Base-by-base conservation (phyloP, 805 yeast species). In the Maudiozyma serrabonitensis region DNA sequence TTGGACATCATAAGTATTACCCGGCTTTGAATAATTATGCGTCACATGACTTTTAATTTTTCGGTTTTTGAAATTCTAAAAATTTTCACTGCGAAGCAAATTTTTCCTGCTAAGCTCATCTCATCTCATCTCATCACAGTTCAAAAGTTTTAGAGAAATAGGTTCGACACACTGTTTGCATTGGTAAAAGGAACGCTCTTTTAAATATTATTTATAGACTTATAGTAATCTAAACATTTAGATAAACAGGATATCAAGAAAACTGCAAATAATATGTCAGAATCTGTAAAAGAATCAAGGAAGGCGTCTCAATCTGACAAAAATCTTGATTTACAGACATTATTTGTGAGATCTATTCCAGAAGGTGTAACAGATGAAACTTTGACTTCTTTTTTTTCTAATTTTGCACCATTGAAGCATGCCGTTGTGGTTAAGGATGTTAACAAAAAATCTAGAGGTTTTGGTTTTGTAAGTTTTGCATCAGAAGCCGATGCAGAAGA, bases 401-500 rank as follows among this genome's bases (percentile, higher is more conserved):
- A 88, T 55, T 84, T 89, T 69, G 91, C 87, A 4, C 99, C 99
- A 6, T 95, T 91, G 12, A 89, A 84, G 68, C 99, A 93, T 68
- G 95, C 97, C 1, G 90, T 89, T 43, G 78, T 93, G 41, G 98
- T 93, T 16, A 84, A 74, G 39, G 96, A 90, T 62, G 72, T 73
- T 11, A 80, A 83, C 35, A 79, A 85, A 48, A 75, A 83, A 43
- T 87, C 96, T 2, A 78, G 90, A 64, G 98, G 99, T 1, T 93
- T 90, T 68, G 99, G 99, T 3, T 93, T 93, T 67, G 99, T 89
- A 15, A 83, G 95, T 37, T 93, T 93, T 66, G 79, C 86, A 1
- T 68, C 77, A 45, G 89, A 87, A 54, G 95, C 88, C 45, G 99
- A 93, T 62, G 86, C 96, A 0, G 64, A 76, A 40, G 70, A 76